Conservation (phyloP, 371 early-diverging fungal genomes). For the Saksenaea vasiformis region DNA sequence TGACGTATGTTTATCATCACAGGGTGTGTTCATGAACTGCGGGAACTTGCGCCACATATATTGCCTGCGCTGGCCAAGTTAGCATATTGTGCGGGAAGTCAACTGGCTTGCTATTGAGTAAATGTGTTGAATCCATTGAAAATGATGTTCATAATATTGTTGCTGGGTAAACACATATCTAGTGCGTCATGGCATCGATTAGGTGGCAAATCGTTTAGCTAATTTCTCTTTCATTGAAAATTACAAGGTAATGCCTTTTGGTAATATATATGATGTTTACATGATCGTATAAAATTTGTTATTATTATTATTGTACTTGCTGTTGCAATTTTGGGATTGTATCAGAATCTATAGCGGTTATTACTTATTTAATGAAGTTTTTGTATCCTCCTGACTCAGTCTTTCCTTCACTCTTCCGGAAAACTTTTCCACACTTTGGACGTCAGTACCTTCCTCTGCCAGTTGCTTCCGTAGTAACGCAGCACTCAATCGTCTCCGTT, state of each 20-base stretch:
- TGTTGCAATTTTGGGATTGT: not conserved
- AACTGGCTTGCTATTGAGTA: no score
- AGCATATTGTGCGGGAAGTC: no score
- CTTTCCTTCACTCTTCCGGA: not conserved
- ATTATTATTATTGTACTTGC: not conserved
- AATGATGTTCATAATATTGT: no score
- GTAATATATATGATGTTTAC: not conserved
- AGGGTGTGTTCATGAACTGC: no score
- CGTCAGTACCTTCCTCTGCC: constrained; percentile 33
- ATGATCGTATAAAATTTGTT: not conserved
- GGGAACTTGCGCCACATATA: no score
- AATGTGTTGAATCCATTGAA: no score
- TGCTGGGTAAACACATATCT: no score
- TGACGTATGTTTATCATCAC: no score
- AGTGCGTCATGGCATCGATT: no score
- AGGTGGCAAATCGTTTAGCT: no score
- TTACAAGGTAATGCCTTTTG: not conserved
- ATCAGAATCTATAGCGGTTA: not conserved
- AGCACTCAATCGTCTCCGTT: constrained; percentile 20
- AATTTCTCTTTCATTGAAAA: not conserved
- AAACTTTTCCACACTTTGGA: constrained; percentile 24
- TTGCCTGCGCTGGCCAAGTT: not conserved
- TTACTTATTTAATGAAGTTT: not conserved
- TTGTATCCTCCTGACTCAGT: not conserved
- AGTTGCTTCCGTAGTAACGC: constrained; percentile 27